These are phyloP conservation scores for Tuber indicum DNA, from an alignment of 495 filamentous ascomycete species.

Conservation along the genomic window DNA sequence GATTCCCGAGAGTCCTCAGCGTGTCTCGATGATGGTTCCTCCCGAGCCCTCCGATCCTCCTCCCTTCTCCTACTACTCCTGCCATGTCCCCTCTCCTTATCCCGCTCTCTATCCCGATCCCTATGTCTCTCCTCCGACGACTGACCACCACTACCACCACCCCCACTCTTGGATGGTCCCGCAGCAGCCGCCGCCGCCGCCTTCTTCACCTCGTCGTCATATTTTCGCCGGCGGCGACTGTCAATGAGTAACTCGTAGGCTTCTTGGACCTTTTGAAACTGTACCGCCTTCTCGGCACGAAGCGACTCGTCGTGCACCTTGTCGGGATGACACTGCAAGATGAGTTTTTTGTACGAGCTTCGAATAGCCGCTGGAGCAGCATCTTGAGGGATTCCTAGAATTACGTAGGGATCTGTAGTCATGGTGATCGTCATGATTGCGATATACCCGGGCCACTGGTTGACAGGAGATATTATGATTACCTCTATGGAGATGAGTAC, in stretches of 20 bases:
- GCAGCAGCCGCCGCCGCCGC: conserved; percentile 50
- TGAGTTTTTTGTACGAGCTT: conserved; percentile 79
- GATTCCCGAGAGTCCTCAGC: conserved; percentile 22
- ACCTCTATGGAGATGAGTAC: background rate
- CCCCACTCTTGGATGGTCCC: conserved; percentile 35
- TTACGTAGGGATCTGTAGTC: conserved; percentile 72
- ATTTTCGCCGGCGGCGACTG: conserved; percentile 60
- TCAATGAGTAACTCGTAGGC: conserved; percentile 89
- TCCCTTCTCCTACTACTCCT: conserved; percentile 34
- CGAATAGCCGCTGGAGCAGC: conserved; percentile 69
- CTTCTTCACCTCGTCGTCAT: conserved; percentile 69
- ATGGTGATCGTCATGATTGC: conserved; percentile 34
- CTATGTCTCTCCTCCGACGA: conserved; percentile 43
- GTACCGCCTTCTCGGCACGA: conserved; percentile 62
- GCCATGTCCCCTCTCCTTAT: conserved; percentile 37
- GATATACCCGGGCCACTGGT: background rate
- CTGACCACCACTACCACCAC: conserved; percentile 48
- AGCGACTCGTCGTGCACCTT: conserved; percentile 74
- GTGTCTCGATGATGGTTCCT: conserved; percentile 34
- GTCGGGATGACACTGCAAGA: conserved; percentile 89
- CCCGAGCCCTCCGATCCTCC: conserved; percentile 43
- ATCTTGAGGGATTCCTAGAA: conserved; percentile 68
- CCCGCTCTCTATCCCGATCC: conserved; percentile 37
- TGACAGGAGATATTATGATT: conserved; percentile 5
- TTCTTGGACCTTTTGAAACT: conserved; percentile 89